Percentiles rank a stretch among this genome's conserved stretches.
Conservation (phyloP, 495 filamentous ascomycete genomes). For the Sporormia fimetaria region DNA sequence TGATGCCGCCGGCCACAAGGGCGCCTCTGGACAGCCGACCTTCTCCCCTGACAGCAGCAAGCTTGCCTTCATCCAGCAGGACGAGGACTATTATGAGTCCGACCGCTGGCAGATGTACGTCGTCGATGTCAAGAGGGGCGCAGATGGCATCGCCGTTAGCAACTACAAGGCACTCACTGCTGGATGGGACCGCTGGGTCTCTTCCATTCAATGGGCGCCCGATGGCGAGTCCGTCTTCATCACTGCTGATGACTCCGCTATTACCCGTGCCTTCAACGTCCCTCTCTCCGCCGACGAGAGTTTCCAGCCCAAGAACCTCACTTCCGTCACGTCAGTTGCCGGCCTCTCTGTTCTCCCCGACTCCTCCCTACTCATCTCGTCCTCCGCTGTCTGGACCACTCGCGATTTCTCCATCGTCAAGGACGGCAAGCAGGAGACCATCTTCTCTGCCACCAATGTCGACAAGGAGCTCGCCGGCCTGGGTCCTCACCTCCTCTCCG, state of each 20-base stretch:
- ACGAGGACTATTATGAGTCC: constrained; percentile 62
- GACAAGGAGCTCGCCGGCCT: constrained; percentile 22
- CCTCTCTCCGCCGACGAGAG: constrained; percentile 1
- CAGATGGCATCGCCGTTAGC: constrained; percentile 1
- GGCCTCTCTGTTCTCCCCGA: constrained; percentile 32
- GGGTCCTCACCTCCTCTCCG: constrained; percentile 25
- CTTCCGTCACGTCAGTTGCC: constrained; percentile 7
- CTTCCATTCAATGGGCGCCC: constrained; percentile 22
- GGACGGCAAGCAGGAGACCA: constrained; percentile 23
- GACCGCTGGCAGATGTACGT: constrained; percentile 72
- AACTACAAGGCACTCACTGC: constrained; percentile 11
- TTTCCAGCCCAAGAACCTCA: constrained; percentile 9
- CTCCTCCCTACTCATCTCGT: constrained; percentile 32
- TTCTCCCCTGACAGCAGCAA: constrained; percentile 62
- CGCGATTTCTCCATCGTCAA: constrained; percentile 33
- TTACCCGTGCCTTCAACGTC: constrained; percentile 17
- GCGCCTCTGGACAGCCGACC: constrained; percentile 61
- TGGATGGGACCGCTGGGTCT: constrained; percentile 19
- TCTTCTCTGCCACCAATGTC: constrained; percentile 28
- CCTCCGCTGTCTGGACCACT: constrained; percentile 30
- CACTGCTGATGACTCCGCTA: constrained; percentile 25
- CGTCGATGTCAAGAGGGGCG: constrained; percentile 1
- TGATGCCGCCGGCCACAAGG: constrained; percentile 33
- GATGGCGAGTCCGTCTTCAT: constrained; percentile 23
- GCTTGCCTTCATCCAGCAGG: constrained; percentile 61